Base-by-base conservation (phyloP, 371 early-diverging fungal species). In the Mortierella sp. region DNA sequence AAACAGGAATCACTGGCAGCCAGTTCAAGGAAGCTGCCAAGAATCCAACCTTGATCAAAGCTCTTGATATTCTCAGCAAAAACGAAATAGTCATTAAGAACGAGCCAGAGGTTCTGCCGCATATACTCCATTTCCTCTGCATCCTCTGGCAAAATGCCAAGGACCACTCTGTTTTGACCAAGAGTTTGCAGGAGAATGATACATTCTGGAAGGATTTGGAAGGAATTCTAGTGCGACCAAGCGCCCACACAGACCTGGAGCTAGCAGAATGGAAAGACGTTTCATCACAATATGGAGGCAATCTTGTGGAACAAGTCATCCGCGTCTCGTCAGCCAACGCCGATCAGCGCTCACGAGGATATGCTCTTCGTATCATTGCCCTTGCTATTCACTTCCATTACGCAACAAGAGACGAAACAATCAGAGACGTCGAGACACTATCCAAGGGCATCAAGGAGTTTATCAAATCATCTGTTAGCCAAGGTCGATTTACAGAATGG, bases 131-230 rank as follows among this genome's bases (percentile, higher is more conserved):
- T 29, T 80, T 80, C 64, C 51, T 80, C 47, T 65, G 75, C 42
- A 56, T 67, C 1, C 71, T 80, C 28, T 80, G 75, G 75, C 64
- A 71, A n/a, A 80, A 80, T 29, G 71, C 81, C 31, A 71, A 75
- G 49, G 75, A 80, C 43, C 81, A 80, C 26, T 64, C 71, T 9
- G 45, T 75, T 3, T 34, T 80, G 47, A 67, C 67, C 75, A 74
- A 61, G 67, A 70, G 61, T 29, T 43, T 80, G 13, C 64, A 64
- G 47, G 70, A 71, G 23, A 70, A 80, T 17, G 72, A 68, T 0
- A 34, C 23, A 9, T 80, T 80, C 60, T 80, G 81, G 81, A 68
- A 67, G 59, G 70, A 68, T 43, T 66, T 80, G 8, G 55, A 56
- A 4, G 68, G 47, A 15, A 37, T 80, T 23, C 51, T 80, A 12